Base-by-base conservation (phyloP, 495 filamentous ascomycete genomes). In the Elaphomyces granulatus region DNA sequence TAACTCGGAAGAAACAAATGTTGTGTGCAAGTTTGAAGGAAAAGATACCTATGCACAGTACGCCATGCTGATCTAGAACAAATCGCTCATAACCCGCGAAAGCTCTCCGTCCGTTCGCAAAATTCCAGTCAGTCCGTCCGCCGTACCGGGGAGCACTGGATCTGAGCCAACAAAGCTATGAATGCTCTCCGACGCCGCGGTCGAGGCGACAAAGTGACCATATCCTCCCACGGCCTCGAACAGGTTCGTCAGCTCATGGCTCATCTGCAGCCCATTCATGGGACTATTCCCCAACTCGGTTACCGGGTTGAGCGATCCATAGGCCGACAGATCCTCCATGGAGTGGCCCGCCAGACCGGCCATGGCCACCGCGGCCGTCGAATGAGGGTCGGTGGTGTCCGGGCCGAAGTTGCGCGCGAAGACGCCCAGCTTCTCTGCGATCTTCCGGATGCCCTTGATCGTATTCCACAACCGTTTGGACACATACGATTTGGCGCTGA, bases 401-500 rank as follows among this genome's bases (percentile, higher is more conserved):
- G 59, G 41, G 6, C 58, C 53, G 34, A 58, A 60, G 1, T 57
- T 60, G n/a, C 64, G 66, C 12, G 58, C 54, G 32, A 72, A 51
- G n/a, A 94, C 67, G 0, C 87, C 87, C 0, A 94, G 64, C 45
- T 77, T 77, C 14, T 83, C 80, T 0, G 79, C 87, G 20, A 87
- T 75, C 42, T 80, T 82, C 37, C 85, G 83, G 8, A 94, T 67
- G 0, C 77, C 76, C 34, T 77, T 73, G 52, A 93, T 80, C 1
- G 80, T 86, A 46, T 77, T 77, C 85, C 85, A 93, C 7, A 93
- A 60, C 9, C 83, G 68, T 45, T 84, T 81, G 36, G 77, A 79
- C 2, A 87, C 79, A 56, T 75, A 86, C 1, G 77, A 83, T 45
- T 77, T 76, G n/a, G 74, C 77, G 32, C 77, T 83, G 54, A 93